A percentile compares a stretch with the other conserved stretches of the same genome.
Conservation (phyloP, 163 green algal species). For the Coccomyxa subellipsoidea region DNA sequence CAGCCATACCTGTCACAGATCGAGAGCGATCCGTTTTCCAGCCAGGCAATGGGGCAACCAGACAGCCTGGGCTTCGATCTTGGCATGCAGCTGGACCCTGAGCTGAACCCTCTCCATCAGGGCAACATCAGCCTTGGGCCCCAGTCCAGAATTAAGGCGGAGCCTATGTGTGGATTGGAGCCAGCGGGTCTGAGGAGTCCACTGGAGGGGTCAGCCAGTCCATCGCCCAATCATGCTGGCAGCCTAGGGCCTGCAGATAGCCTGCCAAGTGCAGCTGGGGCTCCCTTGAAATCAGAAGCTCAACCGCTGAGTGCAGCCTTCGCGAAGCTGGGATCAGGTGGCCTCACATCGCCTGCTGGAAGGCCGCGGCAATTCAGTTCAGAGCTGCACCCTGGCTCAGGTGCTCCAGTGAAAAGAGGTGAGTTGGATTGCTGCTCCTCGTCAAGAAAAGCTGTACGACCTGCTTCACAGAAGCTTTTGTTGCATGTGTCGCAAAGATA, state of each 20-base stretch:
- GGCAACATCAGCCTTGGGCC: neutral
- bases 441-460: too few species aligned
- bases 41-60: neutral
- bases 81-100: neutral
- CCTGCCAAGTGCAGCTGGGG: neutral
- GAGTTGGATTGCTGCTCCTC: neutral
- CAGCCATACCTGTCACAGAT: slow-evolving; percentile 5
- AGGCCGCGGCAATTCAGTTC: neutral
- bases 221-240: neutral
- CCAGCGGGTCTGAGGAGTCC: neutral
- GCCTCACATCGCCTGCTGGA: neutral
- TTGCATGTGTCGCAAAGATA: too few species aligned
- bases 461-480: too few species aligned
- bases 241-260: neutral
- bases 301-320: neutral
- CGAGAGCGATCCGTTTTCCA: neutral
- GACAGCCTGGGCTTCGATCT: neutral
- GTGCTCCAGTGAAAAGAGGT: neutral
- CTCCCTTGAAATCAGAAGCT: neutral
- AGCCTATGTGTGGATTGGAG: neutral
- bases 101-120: neutral
- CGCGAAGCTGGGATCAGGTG: neutral
- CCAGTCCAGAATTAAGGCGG: neutral
- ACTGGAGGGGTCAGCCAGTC: neutral
- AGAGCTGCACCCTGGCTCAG: neutral